Evolutionary conservation across 129 eudicot genomes (phyloP), one percentile per base, ranked within the genome.

Genomic region (Saussurea involucrata): DNA sequence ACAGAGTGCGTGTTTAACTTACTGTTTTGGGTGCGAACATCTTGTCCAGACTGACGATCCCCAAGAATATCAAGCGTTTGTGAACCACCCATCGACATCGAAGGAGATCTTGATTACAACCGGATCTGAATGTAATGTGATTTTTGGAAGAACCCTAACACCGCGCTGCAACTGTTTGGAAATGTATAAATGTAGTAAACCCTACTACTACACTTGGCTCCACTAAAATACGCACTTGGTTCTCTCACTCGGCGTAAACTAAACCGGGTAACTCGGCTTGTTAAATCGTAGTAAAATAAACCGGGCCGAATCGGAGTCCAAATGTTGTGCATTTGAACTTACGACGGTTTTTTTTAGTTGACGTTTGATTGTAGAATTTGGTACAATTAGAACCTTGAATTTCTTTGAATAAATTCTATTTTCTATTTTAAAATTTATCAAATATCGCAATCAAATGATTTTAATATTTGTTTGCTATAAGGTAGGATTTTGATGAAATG

Each of bases 21-120:
- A 93, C 98, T 96, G 34, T 94, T 91, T 76, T 94, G 98, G 4
- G 97, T 85, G 66, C 98, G 97, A 60, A 94, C 98, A 75, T 94
- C 98, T 83, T 94, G 98, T 10, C 98, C 98, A 49, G 97, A 94
- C 58, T 94, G 98, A 68, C 97, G 92, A 72, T 94, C 98, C n/a
- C 98, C 98, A 36, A 90, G 77, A 68, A 94, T 94, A 81, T 94
- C 97, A 46, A 85, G 91, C 63, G 88, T 78, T 32, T 75, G 84
- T 37, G 85, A 44, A 6, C 91, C 66, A 42, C 61, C 61, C 61
- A 86, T 79, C 71, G 90, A 87, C 97, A 91, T 88, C 61, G 61
- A 4, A 37, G 32, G n/a, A 78, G 85, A 74, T 55, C 72, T 12
- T 40, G 73, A 63, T 15, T 71, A 22, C 61, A 36, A 58, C 4